Evolutionary conservation across 768 basidiomycete genomes (phyloP), one percentile per base, ranked within the genome.

Genomic region (Psilocybe cubensis): DNA sequence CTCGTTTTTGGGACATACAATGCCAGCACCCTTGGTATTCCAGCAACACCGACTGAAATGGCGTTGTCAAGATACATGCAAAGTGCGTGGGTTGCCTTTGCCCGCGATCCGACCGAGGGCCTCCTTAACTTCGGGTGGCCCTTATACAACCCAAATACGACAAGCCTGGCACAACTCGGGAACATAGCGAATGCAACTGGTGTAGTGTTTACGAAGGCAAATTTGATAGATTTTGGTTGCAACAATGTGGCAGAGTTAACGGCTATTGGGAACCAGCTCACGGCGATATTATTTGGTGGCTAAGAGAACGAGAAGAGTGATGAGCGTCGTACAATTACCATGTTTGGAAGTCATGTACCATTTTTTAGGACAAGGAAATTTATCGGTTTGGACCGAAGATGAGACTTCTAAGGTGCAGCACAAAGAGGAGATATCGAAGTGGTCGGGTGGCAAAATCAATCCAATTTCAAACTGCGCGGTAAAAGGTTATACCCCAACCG

Each of bases 21-120:
- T 17, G 24, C 40, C 14, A 52, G 23, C 35, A 41, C 3, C 9
- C 49, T 54, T 27, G 52, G 61, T 9, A 38, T 38, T n/a, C 35
- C 35, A 45, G 57, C 57, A 18, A 63, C 62, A 9, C 52, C 58
- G 11, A 58, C 43, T 5, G 66, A 66, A 49, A 64, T 68, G 24
- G 61, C 67, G 31, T 59, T 76, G 44, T 69, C 75, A 6, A 65
- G 58, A 48, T 72, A 70, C 47, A 54, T 75, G 3, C 75, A 76
- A 54, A 57, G 61, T 6, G 72, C 73, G 0, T 78, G 76, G 74
- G 74, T 76, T 0, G 64, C 72, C 9, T 76, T 77, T 52, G 74
- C 76, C 23, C 69, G 72, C 21, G 65, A 76, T 59, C 72, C 75
- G 1, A 40, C 58, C 2, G 50, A 65, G 8, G 76, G 75, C 1